These are phyloP conservation scores for Biancaea sappan DNA, from an alignment of 306 rosid genomes.

Conservation along the genomic window DNA sequence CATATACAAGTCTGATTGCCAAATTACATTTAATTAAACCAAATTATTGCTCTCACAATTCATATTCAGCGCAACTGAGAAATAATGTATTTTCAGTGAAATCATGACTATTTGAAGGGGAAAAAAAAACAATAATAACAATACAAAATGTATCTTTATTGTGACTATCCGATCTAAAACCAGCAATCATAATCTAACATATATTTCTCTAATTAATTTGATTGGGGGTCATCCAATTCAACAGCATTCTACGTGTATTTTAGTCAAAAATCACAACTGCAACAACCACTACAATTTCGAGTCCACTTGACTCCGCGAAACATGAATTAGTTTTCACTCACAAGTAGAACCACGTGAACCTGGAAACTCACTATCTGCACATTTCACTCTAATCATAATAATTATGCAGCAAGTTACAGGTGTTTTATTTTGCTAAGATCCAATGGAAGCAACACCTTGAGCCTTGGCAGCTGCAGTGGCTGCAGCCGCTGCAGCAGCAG, in stretches of 20 bases:
- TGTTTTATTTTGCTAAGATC: slow-evolving; percentile 50
- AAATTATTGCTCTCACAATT: too few species aligned
- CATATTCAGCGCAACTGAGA: too few species aligned
- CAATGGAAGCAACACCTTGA: slow-evolving; percentile 71
- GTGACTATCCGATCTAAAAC: too few species aligned
- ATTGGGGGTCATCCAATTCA: background rate
- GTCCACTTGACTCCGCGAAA: slow-evolving; percentile 35
- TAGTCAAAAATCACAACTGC: background rate
- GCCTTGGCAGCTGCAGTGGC: slow-evolving; percentile 82
- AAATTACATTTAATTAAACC: too few species aligned
- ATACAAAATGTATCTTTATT: too few species aligned
- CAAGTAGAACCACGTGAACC: slow-evolving; percentile 30
- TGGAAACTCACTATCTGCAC: slow-evolving; percentile 61
- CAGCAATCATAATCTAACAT: too few species aligned
- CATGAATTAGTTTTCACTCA: slow-evolving; percentile 38
- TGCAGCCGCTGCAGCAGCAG: slow-evolving; percentile 55
- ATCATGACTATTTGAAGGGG: too few species aligned
- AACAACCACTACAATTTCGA: slow-evolving; percentile 29
- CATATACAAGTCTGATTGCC: too few species aligned
- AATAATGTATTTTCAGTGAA: too few species aligned
- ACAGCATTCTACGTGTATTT: slow-evolving; percentile 22
- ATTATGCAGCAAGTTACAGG: slow-evolving; percentile 11
- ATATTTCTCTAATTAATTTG: background rate
- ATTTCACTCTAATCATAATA: slow-evolving; percentile 34
- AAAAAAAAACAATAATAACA: too few species aligned